Evolutionary conservation across 495 filamentous ascomycete genomes (phyloP).

Genomic region (Emericellopsis terricola): DNA sequence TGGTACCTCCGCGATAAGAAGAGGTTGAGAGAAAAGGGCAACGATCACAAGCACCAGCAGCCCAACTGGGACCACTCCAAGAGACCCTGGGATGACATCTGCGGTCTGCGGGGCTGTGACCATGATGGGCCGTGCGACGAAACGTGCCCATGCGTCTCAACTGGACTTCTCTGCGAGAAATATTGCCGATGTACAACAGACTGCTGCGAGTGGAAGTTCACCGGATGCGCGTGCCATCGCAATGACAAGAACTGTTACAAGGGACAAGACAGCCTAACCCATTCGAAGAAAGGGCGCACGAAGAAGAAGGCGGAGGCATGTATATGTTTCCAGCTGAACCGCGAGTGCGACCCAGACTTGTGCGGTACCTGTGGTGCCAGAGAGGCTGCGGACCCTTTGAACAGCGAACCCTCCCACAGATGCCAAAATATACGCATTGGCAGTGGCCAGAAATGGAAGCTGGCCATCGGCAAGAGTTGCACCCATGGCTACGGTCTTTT

Average conservation of each 20-base stretch:
- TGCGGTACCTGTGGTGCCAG: constrained; percentile 45
- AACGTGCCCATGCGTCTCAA: constrained; percentile 25
- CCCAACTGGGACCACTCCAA: constrained; percentile 17
- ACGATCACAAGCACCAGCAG: constrained; percentile 23
- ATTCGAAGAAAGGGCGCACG: too few relatives aligned
- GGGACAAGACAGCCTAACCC: too few relatives aligned
- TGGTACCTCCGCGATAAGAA: constrained; percentile 32
- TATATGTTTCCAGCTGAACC: constrained; percentile 37
- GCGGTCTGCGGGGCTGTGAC: not conserved
- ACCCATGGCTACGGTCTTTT: constrained; percentile 48
- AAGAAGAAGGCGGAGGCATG: constrained; percentile 33
- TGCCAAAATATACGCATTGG: constrained; percentile 49
- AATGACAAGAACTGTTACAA: constrained; percentile 30
- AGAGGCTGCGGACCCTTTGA: constrained; percentile 42
- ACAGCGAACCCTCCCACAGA: constrained; percentile 27
- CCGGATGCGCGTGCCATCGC: constrained; percentile 43
- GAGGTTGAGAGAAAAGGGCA: constrained; percentile 21
- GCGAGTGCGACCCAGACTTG: constrained; percentile 55
- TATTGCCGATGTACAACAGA: constrained; percentile 41
- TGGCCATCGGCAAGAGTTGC: constrained; percentile 42
- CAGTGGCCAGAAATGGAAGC: constrained; percentile 35
- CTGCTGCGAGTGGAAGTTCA: constrained; percentile 42
- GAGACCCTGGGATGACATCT: not conserved
- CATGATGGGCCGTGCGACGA: constrained; percentile 15
- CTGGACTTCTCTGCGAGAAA: constrained; percentile 45